Percentiles rank a stretch among this genome's conserved stretches.
Conservation (phyloP, 352 stramenopile species). For the Globisporangium cylindrosporum region DNA sequence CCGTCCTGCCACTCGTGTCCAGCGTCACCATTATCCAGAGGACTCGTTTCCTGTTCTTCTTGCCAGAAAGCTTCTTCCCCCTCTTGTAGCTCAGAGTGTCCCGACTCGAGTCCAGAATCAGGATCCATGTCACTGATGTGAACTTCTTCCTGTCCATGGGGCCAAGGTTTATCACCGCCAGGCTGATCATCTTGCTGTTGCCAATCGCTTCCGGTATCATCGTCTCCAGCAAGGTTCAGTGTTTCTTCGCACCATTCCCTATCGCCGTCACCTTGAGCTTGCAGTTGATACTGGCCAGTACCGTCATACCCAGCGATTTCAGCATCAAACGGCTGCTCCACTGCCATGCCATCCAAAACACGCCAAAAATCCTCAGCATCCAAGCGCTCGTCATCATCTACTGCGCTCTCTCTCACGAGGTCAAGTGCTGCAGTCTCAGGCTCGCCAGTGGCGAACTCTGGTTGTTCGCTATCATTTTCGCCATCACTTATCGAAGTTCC, state of each 20-base stretch:
- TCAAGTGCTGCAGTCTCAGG: background rate
- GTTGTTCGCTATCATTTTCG: background rate
- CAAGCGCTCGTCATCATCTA: background rate
- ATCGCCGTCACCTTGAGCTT: background rate
- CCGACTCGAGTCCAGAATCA: background rate
- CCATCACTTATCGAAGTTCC: background rate
- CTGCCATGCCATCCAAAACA: too few relatives aligned
- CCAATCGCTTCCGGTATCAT: background rate
- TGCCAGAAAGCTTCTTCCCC: background rate
- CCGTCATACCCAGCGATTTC: background rate
- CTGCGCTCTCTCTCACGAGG: background rate
- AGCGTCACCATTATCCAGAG: background rate
- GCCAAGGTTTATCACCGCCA: background rate
- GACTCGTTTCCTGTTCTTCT: background rate
- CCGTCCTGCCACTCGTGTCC: background rate
- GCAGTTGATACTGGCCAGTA: background rate
- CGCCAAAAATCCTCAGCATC: background rate
- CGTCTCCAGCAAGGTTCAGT: background rate
- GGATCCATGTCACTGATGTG: background rate
- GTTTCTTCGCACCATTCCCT: background rate
- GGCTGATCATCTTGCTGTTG: background rate
- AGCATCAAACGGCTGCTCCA: background rate
- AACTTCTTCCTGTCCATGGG: background rate
- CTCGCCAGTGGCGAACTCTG: background rate
- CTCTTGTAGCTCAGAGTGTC: background rate